Base-by-base conservation (phyloP, 1,284 basidiomycete genomes). In the Earliella scabrosa region DNA sequence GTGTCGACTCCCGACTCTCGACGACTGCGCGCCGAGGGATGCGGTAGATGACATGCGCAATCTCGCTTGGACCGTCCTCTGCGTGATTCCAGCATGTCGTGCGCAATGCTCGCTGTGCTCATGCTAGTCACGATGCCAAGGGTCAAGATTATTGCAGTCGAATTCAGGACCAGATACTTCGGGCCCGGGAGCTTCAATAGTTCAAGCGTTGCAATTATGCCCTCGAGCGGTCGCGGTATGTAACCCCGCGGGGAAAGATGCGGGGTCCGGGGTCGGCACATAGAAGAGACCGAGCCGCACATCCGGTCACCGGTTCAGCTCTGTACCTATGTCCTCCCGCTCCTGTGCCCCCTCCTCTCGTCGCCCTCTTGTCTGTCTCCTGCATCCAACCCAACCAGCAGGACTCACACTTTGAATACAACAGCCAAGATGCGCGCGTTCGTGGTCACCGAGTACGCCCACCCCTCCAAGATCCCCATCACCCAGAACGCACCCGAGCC, bases 361-460 rank as follows among this genome's bases (percentile, higher is more conserved):
- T 45, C 16, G 32, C 11, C 18, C 2, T 31, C 26, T 20, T 41
- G 13, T n/a, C 10, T 29, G 11, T 26, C 29, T 35, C 50, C 27
- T 20, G 13, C 48, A 8, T 18, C 31, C 10, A 29, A 2, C 29
- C 4, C 24, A 41, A 38, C 18, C 29, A 43, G 9, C n/a, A n/a
- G n/a, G n/a, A n/a, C n/a, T n/a, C n/a, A n/a, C 4, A 31, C 41
- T 16, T 18, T 13, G 11, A 32, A n/a, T n/a, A n/a, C n/a, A n/a
- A n/a, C n/a, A n/a, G 35, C 47, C 45, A 68, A 47, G 40, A 96
- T 96, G 94, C 87, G 87, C 54, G 94, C 84, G 24, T 92, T 93
- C 70, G 81, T 91, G 41, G 78, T 96, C 47, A 81, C 81, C 18
- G 78, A 92, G 65, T 82, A 88, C 56, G 82, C 80, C 21, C 92